Evolutionary conservation across 495 filamentous ascomycete genomes (phyloP), one percentile per base, ranked within the genome.

Genomic region (Thozetella sp.): DNA sequence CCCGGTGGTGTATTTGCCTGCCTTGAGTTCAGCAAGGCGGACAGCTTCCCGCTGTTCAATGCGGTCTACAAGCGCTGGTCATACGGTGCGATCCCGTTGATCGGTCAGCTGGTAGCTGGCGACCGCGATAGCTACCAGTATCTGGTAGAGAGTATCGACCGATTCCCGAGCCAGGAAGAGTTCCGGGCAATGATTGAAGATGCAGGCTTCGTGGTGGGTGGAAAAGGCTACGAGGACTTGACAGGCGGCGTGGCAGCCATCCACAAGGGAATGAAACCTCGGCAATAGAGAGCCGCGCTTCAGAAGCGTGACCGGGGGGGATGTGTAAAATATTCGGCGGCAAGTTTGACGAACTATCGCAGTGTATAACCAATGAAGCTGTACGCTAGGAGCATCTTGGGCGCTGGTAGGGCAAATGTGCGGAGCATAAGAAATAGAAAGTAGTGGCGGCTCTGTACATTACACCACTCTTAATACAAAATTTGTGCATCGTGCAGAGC

Each of bases 121-220:
- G 95, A 99, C 71, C 81, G 95, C 53, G 93, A 93, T 64, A 97
- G 92, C 68, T 99, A 99, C 73, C 96, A 98, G 84, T 99, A 99
- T 78, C 76, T 99, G 34, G 96, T 98, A 24, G 95, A 99, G 84
- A 97, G 92, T 75, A 98, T 99, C 77, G 93, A 97, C 79, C 78
- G 83, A 43, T 99, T 98, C 70, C 96, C 96, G 2, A 85, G 78
- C 53, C 95, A 99, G 80, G 77, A 83, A 53, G 86, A 92, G 67
- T 98, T 93, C 72, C 78, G 86, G 63, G 85, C 84, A 48, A 95
- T 98, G 93, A 95, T 99, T 67, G 76, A 85, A 69, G 87, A 89
- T 59, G 94, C 92, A 40, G 96, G 95, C 15, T 98, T 99, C 70
- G 70, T 89, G 70, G 85, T 96, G 52, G 93, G 89, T 20, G 92